Base-by-base conservation (phyloP, 2,329 filamentous ascomycete genomes). In the Fusarium papillatum region DNA sequence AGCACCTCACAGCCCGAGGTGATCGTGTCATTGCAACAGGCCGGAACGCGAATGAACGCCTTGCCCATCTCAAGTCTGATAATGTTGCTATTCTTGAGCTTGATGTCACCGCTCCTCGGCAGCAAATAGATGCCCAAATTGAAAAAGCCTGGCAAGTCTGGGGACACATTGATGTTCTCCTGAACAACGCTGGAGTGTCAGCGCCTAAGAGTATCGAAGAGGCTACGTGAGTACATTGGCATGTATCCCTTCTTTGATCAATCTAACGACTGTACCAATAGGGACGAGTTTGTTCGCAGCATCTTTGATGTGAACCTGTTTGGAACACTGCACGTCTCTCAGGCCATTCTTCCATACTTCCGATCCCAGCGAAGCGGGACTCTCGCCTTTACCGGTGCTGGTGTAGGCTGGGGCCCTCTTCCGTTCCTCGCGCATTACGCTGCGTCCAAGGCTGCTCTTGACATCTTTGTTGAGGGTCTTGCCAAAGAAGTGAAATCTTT, bases 121-220 rank as follows among this genome's bases (percentile, higher is more conserved):
- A 2, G 43, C 72, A 69, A n/a, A 74, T 84, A 22, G 29, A 73
- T 48, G 36, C 60, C 19, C 68, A 78, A 36, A 61, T 83, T 10
- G 66, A 80, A 10, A 63, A 79, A 50, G 82, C 81, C 22, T 82
- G 81, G 81, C 34, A 66, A 5, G 74, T 82, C n/a, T 84, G 81
- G 43, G 82, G 81, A 2, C 78, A 77, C 26, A 81, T 84, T 24
- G 81, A 83, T 53, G 73, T 83, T 19, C 63, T 83, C 24, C 68
- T 83, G 62, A 83, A 83, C 74, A 83, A 83, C 64, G 83, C 82
- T n/a, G 82, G 82, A 55, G 80, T 79, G 50, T 81, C 78, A 1
- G 72, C 77, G 4, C 71, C 81, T 48, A 78, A 75, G 41, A 72
- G 71, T 22, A 74, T 75, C 17, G 82, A 83, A 31, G 82, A 84